A percentile compares a stretch with the other conserved stretches of the same genome.
Evolutionary conservation across 1,139 yeast genomes (phyloP).

Genomic region (Taphrina deformans): DNA sequence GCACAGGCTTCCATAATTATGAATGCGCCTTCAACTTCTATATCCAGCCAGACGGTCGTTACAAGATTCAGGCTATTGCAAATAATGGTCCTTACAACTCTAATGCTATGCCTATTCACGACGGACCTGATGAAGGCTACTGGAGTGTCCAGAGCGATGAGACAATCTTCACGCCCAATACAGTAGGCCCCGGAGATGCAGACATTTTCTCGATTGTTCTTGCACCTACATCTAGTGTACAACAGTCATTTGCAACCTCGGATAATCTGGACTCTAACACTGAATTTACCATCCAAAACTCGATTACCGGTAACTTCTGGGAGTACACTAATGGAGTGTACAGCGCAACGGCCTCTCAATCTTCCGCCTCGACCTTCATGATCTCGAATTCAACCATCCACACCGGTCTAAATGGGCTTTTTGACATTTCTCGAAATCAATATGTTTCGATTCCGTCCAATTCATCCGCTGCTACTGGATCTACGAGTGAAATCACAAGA

Average conservation of each 20-base stretch:
- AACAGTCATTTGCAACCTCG: neutral
- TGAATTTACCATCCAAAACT: neutral
- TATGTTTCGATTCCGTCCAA: conserved; percentile 3
- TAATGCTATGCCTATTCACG: conserved; percentile 5
- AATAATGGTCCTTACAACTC: conserved; percentile 7
- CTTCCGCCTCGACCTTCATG: neutral
- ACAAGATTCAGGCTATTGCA: conserved; percentile 27
- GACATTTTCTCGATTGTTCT: conserved; percentile 16
- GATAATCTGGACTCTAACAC: neutral
- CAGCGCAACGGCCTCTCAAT: neutral
- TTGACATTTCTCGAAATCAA: neutral
- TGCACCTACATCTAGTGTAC: neutral
- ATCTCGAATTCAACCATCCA: conserved; percentile 8
- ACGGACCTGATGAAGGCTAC: conserved; percentile 25
- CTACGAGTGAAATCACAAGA: neutral
- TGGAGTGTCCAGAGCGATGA: conserved; percentile 15
- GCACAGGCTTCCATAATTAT: conserved; percentile 18
- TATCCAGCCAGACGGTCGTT: conserved; percentile 28
- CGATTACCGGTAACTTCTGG: neutral
- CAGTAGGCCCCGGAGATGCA: neutral
- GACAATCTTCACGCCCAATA: conserved; percentile 16
- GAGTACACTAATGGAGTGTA: neutral
- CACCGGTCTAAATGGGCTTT: conserved; percentile 8
- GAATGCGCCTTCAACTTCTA: conserved; percentile 27
- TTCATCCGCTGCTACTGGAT: conserved; percentile 4